Base-by-base conservation (phyloP, 495 filamentous ascomycete species). In the Daldinia caldariorum region DNA sequence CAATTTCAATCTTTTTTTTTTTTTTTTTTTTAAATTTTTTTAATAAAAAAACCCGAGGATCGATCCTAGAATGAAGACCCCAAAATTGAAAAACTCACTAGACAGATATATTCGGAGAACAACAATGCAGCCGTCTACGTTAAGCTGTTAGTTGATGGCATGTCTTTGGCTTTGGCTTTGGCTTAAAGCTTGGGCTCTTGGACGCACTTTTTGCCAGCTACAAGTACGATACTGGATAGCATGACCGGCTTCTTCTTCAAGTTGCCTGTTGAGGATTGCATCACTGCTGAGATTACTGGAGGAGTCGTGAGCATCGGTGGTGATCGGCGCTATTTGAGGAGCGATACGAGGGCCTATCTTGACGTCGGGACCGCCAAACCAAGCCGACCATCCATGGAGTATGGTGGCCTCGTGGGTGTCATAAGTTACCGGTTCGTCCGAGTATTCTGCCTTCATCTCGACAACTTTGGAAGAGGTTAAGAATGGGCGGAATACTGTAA, bases 21-120 rank as follows among this genome's bases (percentile, higher is more conserved):
- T 26, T 26, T 43, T 22, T 31, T 26, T 43, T 22, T 31, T 26
- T n/a, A n/a, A n/a, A n/a, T n/a, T n/a, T n/a, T 43, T 22, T 31
- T 26, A 4, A 31, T 26, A 34, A 45, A 18, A 20, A 6, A 9
- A 29, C 1, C 1, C 26, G 26, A 26, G 26, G 3, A 26, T 26
- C 26, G 2, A 10, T 35, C 6, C 2, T 7, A 35, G 34, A 35
- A 35, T 2, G 34, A 35, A 35, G 34, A 35, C 9, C 6, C 34
- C 2, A 35, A 6, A 31, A 37, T 12, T 62, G 29, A 34, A 29
- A 14, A 39, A 70, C 76, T 70, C 61, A 81, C 80, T 83, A 97
- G 78, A 79, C 92, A 96, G 57, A 97, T 97, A 72, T 97, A 97
- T 79, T 97, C 93, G 8, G 91, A 92, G 79, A 97, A 95, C 57